These are phyloP conservation scores for Helminthosporium solani DNA, from an alignment of 2,329 filamentous ascomycete genomes.

Conservation along the genomic window DNA sequence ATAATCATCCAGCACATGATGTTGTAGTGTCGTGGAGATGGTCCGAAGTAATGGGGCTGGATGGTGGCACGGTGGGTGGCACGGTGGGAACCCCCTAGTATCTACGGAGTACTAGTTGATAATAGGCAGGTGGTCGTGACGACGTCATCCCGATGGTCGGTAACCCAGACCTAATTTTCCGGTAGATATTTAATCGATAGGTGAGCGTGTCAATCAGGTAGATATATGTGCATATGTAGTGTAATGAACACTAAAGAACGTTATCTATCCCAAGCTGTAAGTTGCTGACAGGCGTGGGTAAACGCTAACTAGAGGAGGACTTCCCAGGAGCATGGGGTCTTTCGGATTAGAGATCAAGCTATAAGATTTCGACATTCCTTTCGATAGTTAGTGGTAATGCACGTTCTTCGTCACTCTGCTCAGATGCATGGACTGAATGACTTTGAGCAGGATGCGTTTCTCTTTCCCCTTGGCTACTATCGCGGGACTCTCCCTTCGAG, in stretches of 20 bases:
- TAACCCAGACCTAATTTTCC: background rate
- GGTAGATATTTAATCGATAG: too few relatives aligned
- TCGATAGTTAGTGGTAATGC: background rate
- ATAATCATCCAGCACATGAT: too few relatives aligned
- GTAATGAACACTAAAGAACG: too few relatives aligned
- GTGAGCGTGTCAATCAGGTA: too few relatives aligned
- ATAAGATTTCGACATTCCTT: background rate
- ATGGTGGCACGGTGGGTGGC: background rate
- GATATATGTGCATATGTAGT: too few relatives aligned
- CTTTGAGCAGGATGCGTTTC: constrained; percentile 3
- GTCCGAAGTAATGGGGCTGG: too few relatives aligned
- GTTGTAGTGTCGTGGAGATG: too few relatives aligned
- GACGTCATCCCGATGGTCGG: constrained; percentile 30
- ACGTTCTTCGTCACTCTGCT: background rate
- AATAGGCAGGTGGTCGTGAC: constrained; percentile 18
- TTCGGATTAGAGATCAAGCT: background rate
- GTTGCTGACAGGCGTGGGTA: too few relatives aligned
- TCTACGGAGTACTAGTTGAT: background rate
- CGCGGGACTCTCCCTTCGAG: background rate
- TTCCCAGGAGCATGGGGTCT: too few relatives aligned
- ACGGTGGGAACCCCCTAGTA: background rate
- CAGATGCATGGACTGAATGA: background rate
- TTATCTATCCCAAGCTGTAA: too few relatives aligned
- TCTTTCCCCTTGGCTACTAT: background rate
- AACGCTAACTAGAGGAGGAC: too few relatives aligned